Evolutionary conservation across 1,284 basidiomycete genomes (phyloP).

Genomic region (Anthracocystis walkeri): DNA sequence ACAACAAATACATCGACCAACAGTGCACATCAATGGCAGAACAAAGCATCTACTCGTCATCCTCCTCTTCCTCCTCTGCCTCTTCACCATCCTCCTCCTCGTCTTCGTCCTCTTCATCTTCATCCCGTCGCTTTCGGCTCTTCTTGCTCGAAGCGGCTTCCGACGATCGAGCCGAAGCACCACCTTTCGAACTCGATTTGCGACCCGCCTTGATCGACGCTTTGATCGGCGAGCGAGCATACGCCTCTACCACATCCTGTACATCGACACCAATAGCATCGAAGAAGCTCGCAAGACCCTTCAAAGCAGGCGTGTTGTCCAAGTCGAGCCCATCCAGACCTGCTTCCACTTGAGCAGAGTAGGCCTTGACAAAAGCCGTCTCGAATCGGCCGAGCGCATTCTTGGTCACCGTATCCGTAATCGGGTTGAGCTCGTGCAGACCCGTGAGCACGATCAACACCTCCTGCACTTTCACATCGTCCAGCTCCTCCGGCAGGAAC

Average conservation of each 20-base stretch:
- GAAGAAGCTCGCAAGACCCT: slow-evolving; percentile 33
- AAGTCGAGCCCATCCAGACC: slow-evolving; percentile 32
- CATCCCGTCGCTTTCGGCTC: slow-evolving; percentile 18
- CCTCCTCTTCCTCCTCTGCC: slow-evolving; percentile 36
- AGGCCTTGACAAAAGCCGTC: slow-evolving; percentile 65
- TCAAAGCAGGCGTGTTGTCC: slow-evolving; percentile 21
- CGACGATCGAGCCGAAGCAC: slow-evolving; percentile 23
- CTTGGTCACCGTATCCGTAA: slow-evolving; percentile 76
- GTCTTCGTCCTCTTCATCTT: slow-evolving; percentile 27
- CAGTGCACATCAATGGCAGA: not conserved
- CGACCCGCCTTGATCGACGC: slow-evolving; percentile 21
- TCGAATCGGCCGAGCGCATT: slow-evolving; percentile 81
- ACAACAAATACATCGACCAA: not conserved
- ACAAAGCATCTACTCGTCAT: slow-evolving; percentile 27
- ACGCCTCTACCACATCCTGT: slow-evolving; percentile 25
- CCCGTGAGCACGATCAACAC: slow-evolving; percentile 42
- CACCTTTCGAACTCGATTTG: slow-evolving; percentile 28
- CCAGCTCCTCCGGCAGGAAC: slow-evolving; percentile 77
- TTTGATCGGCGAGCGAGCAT: slow-evolving; percentile 26
- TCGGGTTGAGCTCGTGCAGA: slow-evolving; percentile 49
- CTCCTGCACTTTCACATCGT: slow-evolving; percentile 70
- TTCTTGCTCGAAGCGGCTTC: slow-evolving; percentile 20
- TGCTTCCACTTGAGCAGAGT: slow-evolving; percentile 41
- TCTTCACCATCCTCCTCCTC: slow-evolving; percentile 31
- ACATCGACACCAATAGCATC: slow-evolving; percentile 28